phyloP scores from a whole-genome alignment of 1,284 basidiomycete genomes.

The Cerrena zonata region DNA sequence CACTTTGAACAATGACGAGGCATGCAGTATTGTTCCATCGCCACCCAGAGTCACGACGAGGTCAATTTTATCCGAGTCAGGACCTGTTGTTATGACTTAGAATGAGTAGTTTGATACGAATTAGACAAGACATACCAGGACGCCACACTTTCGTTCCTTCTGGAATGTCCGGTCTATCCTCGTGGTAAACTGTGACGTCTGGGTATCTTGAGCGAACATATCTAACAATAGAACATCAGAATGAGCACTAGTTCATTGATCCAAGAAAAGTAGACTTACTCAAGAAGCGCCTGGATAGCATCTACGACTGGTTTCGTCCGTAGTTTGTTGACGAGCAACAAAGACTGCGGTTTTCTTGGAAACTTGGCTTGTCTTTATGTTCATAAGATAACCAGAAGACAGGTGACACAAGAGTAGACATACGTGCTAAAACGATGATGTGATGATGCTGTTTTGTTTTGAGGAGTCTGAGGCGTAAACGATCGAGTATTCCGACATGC shows the following conservation, averaged over 20 bases:
- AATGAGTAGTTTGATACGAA: conserved; percentile 2
- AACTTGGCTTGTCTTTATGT: neutral
- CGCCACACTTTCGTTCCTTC: conserved; percentile 60
- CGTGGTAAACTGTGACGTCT: conserved; percentile 70
- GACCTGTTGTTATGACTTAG: too few relatives aligned
- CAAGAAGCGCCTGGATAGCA: conserved; percentile 65
- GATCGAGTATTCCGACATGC: too few relatives aligned
- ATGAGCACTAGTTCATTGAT: neutral
- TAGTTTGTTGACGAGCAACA: conserved; percentile 72
- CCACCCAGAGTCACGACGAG: conserved; percentile 90
- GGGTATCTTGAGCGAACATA: conserved; percentile 64
- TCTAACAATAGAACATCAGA: conserved; percentile 30
- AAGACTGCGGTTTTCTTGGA: conserved; percentile 29
- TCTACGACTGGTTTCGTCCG: conserved; percentile 68
- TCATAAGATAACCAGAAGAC: too few relatives aligned
- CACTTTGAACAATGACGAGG: conserved; percentile 84
- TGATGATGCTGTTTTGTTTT: too few relatives aligned
- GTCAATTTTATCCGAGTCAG: conserved; percentile 61
- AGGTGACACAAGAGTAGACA: too few relatives aligned
- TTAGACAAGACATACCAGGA: conserved; percentile 42
- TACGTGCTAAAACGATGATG: too few relatives aligned
- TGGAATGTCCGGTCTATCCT: conserved; percentile 64
- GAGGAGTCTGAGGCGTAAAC: too few relatives aligned
- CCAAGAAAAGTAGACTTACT: conserved; percentile 37
- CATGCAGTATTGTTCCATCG: conserved; percentile 93